Percentiles rank a stretch among this genome's conserved stretches.
Conservation (phyloP, 1,139 yeast species). For the Yamadazyma kanchanaburiensis region DNA sequence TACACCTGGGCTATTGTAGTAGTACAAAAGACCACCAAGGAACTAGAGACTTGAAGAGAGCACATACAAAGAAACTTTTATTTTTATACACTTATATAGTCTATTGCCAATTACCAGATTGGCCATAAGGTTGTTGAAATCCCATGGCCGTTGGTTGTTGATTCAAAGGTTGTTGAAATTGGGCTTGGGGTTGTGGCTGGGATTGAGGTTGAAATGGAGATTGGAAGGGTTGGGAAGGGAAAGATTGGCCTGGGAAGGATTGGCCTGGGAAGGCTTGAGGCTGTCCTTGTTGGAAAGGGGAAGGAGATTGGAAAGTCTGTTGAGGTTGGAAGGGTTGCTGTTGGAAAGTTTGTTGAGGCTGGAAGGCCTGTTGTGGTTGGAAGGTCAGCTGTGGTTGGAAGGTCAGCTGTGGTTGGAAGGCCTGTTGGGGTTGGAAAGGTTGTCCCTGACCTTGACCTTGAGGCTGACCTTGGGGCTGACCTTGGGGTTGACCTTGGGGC, state of each 20-base stretch:
- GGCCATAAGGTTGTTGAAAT: slow-evolving; percentile 11
- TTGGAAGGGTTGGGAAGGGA: not conserved
- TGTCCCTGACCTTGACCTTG: slow-evolving; percentile 13
- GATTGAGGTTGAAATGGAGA: slow-evolving; percentile 8
- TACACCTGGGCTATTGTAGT: no score
- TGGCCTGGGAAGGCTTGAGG: slow-evolving; percentile 1
- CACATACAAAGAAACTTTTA: no score
- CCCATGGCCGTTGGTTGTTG: slow-evolving; percentile 11
- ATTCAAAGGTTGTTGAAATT: slow-evolving; percentile 5
- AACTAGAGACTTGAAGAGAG: no score
- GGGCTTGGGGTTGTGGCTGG: slow-evolving; percentile 17
- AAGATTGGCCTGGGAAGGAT: no score
- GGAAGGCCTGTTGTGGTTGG: slow-evolving; percentile 1
- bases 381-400: slow-evolving; percentile 7
- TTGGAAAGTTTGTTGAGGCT: slow-evolving; percentile 1
- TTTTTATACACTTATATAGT: no score
- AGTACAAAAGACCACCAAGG: no score
- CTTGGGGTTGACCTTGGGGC: slow-evolving; percentile 17
- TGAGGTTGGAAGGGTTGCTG: slow-evolving; percentile 1
- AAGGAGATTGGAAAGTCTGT: slow-evolving; percentile 15
- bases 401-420: slow-evolving; percentile 16
- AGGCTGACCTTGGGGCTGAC: slow-evolving; percentile 11
- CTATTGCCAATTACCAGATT: slow-evolving; percentile 7
- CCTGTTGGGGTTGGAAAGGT: slow-evolving; percentile 11
- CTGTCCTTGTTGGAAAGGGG: not conserved